Evolutionary conservation across 2,329 filamentous ascomycete species (phyloP).

Genomic region (Fusarium continuum): DNA sequence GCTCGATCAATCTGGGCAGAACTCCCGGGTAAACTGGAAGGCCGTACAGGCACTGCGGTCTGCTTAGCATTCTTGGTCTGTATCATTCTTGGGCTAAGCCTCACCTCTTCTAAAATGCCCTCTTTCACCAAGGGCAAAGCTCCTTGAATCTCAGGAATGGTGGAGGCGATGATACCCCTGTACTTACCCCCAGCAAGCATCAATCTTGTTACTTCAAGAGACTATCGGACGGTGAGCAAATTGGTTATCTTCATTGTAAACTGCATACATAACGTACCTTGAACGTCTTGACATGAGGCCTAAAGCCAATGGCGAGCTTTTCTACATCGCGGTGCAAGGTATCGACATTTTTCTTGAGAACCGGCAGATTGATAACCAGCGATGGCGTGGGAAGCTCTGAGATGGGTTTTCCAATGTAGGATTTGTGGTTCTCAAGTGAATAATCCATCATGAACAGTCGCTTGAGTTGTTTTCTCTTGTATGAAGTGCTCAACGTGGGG

Average conservation of each 20-base stretch:
- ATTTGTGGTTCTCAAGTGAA: conserved; percentile 44
- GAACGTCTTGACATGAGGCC: conserved; percentile 57
- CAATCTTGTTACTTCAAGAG: conserved; percentile 50
- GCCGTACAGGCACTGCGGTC: conserved; percentile 49
- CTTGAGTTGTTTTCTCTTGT: not conserved
- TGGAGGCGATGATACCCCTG: conserved; percentile 52
- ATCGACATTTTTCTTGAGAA: conserved; percentile 51
- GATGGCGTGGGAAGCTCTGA: conserved; percentile 52
- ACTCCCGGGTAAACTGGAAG: conserved; percentile 51
- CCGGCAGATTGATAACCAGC: conserved; percentile 50
- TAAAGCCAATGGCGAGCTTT: conserved; percentile 49
- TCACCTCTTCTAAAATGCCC: conserved; percentile 52
- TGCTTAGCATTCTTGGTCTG: not conserved
- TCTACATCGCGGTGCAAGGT: conserved; percentile 52
- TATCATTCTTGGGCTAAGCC: not conserved
- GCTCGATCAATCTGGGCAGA: conserved; percentile 43
- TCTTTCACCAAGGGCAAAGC: conserved; percentile 51
- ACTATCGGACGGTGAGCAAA: conserved; percentile 37
- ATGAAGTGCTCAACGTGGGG: conserved; percentile 4
- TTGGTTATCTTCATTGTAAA: rapidly evolving
- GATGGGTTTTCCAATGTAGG: conserved; percentile 49
- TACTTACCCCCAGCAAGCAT: conserved; percentile 53
- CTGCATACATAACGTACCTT: conserved; percentile 45
- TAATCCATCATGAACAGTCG: conserved; percentile 36
- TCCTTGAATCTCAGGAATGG: conserved; percentile 52